A percentile compares a stretch with the other conserved stretches of the same genome.
Conservation (phyloP, 2,329 filamentous ascomycete species). For the Fusarium ambrosium region DNA sequence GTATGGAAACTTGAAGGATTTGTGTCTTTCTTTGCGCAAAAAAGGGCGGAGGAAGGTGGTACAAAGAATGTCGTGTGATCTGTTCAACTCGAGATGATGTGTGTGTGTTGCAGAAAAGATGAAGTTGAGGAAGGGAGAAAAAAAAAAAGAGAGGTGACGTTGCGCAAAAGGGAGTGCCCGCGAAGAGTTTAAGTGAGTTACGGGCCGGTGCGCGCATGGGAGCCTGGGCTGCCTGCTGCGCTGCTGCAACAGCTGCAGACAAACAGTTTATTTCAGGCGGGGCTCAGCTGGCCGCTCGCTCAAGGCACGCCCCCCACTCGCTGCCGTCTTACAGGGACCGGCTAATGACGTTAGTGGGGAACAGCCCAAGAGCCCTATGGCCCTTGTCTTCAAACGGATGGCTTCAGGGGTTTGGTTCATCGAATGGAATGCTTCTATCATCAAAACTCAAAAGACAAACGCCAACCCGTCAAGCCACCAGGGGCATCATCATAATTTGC, state of each 20-base stretch:
- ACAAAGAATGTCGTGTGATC: neutral
- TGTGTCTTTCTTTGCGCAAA: neutral
- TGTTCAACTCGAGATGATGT: too few relatives aligned
- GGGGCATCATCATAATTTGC: neutral
- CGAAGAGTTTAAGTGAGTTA: neutral
- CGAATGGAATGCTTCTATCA: neutral
- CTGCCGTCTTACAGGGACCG: constrained; percentile 16
- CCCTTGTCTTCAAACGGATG: neutral
- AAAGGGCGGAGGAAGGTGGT: neutral
- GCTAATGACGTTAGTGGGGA: constrained; percentile 33
- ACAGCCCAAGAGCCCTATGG: constrained; percentile 16
- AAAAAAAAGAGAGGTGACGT: neutral
- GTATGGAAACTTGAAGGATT: neutral
- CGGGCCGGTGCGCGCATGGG: constrained; percentile 5
- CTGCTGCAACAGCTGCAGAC: neutral
- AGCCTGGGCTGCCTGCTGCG: neutral
- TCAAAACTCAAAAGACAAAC: constrained; percentile 9
- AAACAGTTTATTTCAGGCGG: constrained; percentile 10
- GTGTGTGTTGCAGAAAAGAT: neutral
- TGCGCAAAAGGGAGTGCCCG: neutral
- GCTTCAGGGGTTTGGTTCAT: constrained; percentile 4
- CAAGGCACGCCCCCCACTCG: constrained; percentile 15
- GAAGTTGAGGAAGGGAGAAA: neutral
- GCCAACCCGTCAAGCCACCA: constrained; percentile 1
- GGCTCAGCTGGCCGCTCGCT: constrained; percentile 3